These are phyloP conservation scores for Boletus sp. DNA, from an alignment of 768 basidiomycete species.

Conservation along the genomic window DNA sequence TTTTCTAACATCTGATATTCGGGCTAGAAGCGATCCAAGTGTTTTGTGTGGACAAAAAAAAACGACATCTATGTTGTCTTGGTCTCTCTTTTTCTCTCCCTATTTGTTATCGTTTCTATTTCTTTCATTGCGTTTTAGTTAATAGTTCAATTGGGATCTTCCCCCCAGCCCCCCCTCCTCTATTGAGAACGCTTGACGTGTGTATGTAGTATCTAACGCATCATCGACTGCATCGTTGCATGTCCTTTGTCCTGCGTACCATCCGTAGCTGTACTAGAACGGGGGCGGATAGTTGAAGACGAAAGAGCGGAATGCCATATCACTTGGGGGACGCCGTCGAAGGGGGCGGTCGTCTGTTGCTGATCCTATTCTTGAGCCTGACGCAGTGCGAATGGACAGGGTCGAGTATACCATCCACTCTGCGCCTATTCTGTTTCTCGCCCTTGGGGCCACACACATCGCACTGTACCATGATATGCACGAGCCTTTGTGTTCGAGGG, in stretches of 20 bases:
- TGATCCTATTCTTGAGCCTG: neutral
- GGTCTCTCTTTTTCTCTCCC: slow-evolving; percentile 5
- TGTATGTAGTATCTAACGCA: slow-evolving; percentile 24
- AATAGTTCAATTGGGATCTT: slow-evolving; percentile 12
- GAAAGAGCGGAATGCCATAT: slow-evolving; percentile 13
- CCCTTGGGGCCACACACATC: too few relatives aligned
- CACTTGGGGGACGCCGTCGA: slow-evolving; percentile 3
- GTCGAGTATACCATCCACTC: too few relatives aligned
- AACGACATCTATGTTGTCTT: slow-evolving; percentile 11
- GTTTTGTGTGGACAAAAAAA: slow-evolving; percentile 18
- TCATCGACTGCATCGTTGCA: slow-evolving; percentile 6
- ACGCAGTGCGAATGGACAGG: too few relatives aligned
- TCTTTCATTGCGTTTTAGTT: neutral
- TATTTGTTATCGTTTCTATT: slow-evolving; percentile 19
- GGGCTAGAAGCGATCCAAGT: slow-evolving; percentile 13
- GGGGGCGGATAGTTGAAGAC: neutral
- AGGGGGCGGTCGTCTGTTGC: slow-evolving; percentile 4
- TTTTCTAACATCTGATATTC: neutral
- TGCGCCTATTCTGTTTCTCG: too few relatives aligned
- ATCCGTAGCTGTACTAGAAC: slow-evolving; percentile 16
- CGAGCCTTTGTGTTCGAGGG: too few relatives aligned
- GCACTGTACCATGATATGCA: too few relatives aligned
- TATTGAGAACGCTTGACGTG: slow-evolving; percentile 11
- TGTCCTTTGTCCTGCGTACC: slow-evolving; percentile 12
- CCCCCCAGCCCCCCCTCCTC: slow-evolving; percentile 2